phyloP scores from a whole-genome alignment of 495 filamentous ascomycete genomes.

The Sphaerosporella brunnea region DNA sequence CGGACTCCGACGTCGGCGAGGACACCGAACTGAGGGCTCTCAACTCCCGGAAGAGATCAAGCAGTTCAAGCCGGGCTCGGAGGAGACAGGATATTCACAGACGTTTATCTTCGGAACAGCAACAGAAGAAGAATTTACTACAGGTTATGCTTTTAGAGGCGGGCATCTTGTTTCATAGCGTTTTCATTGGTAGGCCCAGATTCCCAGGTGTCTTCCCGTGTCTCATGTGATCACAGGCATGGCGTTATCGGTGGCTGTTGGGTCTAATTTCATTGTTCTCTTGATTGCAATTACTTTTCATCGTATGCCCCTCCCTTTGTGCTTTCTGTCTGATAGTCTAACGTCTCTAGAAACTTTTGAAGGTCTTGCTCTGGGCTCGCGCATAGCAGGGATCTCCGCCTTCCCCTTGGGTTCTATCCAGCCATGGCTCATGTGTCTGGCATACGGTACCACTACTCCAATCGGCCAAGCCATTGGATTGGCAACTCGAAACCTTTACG shows the following conservation, averaged over 20 bases:
- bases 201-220: neutral
- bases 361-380: slow-evolving; percentile 53
- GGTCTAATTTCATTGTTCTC: slow-evolving; percentile 60
- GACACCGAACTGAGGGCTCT: neutral
- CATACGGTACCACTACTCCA: slow-evolving; percentile 82
- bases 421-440: slow-evolving; percentile 90
- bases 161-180: slow-evolving; percentile 62
- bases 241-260: slow-evolving; percentile 67
- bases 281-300: slow-evolving; percentile 70
- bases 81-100: neutral
- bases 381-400: slow-evolving; percentile 46
- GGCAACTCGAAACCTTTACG: slow-evolving; percentile 63
- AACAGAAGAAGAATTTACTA: slow-evolving; percentile 8
- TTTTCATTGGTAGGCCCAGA: slow-evolving; percentile 33
- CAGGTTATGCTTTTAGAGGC: slow-evolving; percentile 30
- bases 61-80: neutral
- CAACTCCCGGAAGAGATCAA: neutral
- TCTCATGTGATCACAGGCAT: slow-evolving; percentile 35
- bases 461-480: slow-evolving; percentile 81
- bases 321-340: slow-evolving; percentile 5
- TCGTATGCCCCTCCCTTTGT: slow-evolving; percentile 22
- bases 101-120: slow-evolving; percentile 9
- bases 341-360: slow-evolving; percentile 39
- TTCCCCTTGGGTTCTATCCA: neutral
- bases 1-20: neutral